phyloP scores from a whole-genome alignment of 352 stramenopile genomes.

The Aphanomyces euteiches region DNA sequence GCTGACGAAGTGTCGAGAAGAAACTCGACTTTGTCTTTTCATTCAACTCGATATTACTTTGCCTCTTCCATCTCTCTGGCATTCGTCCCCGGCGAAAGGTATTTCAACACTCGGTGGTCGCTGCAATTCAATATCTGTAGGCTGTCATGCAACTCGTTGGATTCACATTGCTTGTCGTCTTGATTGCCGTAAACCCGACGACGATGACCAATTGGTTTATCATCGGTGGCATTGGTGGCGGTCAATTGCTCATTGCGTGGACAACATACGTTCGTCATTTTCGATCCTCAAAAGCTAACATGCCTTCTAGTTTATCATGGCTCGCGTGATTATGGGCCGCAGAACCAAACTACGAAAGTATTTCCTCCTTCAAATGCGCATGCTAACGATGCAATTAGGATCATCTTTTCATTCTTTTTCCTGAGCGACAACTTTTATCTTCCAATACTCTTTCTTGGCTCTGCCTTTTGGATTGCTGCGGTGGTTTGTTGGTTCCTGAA shows the following conservation, averaged over 20 bases:
- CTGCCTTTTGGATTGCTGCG: slow-evolving; percentile 3
- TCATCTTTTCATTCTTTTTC: slow-evolving; percentile 18
- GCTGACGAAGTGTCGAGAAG: neutral
- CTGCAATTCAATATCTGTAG: slow-evolving; percentile 6
- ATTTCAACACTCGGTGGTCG: neutral
- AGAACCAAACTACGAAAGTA: slow-evolving; percentile 5
- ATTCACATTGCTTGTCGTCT: slow-evolving; percentile 3
- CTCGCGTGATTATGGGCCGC: slow-evolving; percentile 9
- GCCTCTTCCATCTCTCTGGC: slow-evolving; percentile 23
- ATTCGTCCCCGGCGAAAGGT: slow-evolving; percentile 15
- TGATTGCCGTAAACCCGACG: slow-evolving; percentile 16
- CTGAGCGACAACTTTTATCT: slow-evolving; percentile 23
- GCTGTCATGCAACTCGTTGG: slow-evolving; percentile 20
- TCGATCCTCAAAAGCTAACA: neutral
- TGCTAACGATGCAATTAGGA: neutral
- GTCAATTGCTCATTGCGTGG: slow-evolving; percentile 22
- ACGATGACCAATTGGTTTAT: slow-evolving; percentile 10
- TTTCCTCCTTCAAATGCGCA: neutral
- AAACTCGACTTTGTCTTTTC: slow-evolving; percentile 25
- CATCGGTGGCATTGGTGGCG: slow-evolving; percentile 17
- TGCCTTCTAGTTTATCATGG: slow-evolving; percentile 23
- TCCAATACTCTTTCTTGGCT: neutral
- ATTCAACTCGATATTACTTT: slow-evolving; percentile 26
- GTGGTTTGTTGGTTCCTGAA: slow-evolving; percentile 27
- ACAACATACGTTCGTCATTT: neutral